Evolutionary conservation across 805 yeast species (phyloP), one percentile per base, ranked within the genome.

Genomic region (Myxozyma kluyveri): DNA sequence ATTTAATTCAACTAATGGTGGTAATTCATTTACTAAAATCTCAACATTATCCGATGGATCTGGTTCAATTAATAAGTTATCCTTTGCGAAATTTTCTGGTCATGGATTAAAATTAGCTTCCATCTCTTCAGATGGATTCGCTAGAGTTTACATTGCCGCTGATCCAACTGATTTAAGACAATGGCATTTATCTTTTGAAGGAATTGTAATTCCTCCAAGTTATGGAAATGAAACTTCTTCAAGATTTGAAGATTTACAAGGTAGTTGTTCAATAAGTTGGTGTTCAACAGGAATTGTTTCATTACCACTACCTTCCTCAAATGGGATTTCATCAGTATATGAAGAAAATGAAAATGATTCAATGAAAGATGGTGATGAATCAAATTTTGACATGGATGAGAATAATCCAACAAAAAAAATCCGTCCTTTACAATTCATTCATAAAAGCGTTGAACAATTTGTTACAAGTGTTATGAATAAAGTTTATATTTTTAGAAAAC

Each of bases 1-100:
- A 23, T 93, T 96, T 95, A 96, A 88, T 67, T 97, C 91, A 64
- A 82, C 82, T 61, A 82, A 84, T 23, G 78, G 84, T n/a, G 96
- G 96, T 2, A 77, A 85, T 59, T 77, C 96, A 57, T 93, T 97
- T 96, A 73, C 75, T 42, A 78, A 77, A 60, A 67, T 88, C 42
- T 81, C 86, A 31, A 86, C 91, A 1, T 69, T 91, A 52, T 85
- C 91, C 18, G 98, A 93, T 66, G 80, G 89, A 33, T 83, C 79
- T 62, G 96, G 96, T 2, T 95, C 98, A 1, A 72, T 91, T 14
- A 90, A 89, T 67, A 93, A 86, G 66, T 84, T 88, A n/a, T 81
- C 83, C 42, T 90, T 91, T 75, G 91, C 95, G 5, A 31, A 10
- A 32, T 96, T 96, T 4, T 74, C 83, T 17, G 91, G 86, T 65